Evolutionary conservation across 2,329 filamentous ascomycete genomes (phyloP).

Genomic region (Penicillium olsonii): DNA sequence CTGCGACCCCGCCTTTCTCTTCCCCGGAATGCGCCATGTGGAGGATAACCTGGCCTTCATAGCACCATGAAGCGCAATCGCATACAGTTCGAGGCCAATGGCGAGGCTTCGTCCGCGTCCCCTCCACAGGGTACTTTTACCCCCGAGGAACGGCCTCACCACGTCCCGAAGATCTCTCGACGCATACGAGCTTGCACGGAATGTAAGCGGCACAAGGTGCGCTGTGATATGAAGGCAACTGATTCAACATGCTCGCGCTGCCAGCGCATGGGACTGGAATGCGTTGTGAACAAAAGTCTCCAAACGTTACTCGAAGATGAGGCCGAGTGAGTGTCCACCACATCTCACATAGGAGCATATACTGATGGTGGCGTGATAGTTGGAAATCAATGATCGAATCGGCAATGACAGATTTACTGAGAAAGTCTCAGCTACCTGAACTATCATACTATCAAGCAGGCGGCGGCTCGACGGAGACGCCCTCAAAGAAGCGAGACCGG

Average conservation of each 20-base stretch:
- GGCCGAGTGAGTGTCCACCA: constrained; percentile 40
- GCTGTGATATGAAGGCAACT: constrained; percentile 54
- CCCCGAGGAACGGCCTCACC: constrained; percentile 33
- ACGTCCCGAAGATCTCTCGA: constrained; percentile 46
- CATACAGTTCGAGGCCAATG: constrained; percentile 41
- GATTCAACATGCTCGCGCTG: constrained; percentile 54
- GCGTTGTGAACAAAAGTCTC: constrained; percentile 55
- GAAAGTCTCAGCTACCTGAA: constrained; percentile 39
- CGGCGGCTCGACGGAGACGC: constrained; percentile 31
- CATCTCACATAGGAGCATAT: not conserved
- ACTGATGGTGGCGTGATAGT: constrained; percentile 24
- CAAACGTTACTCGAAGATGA: constrained; percentile 54
- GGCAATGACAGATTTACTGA: constrained; percentile 41
- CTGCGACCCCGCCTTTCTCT: constrained; percentile 20
- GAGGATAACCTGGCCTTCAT: constrained; percentile 22
- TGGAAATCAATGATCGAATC: constrained; percentile 43
- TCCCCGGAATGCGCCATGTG: constrained; percentile 24
- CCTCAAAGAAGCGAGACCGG: constrained; percentile 32
- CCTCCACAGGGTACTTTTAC: constrained; percentile 31
- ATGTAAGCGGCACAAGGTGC: constrained; percentile 57
- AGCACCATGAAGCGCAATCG: constrained; percentile 41
- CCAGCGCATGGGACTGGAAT: constrained; percentile 51
- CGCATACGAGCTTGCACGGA: constrained; percentile 54
- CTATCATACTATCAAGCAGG: constrained; percentile 40
- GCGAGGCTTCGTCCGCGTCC: constrained; percentile 37